phyloP scores from a whole-genome alignment of 495 filamentous ascomycete genomes.

The Podospora pseudoanserina region DNA sequence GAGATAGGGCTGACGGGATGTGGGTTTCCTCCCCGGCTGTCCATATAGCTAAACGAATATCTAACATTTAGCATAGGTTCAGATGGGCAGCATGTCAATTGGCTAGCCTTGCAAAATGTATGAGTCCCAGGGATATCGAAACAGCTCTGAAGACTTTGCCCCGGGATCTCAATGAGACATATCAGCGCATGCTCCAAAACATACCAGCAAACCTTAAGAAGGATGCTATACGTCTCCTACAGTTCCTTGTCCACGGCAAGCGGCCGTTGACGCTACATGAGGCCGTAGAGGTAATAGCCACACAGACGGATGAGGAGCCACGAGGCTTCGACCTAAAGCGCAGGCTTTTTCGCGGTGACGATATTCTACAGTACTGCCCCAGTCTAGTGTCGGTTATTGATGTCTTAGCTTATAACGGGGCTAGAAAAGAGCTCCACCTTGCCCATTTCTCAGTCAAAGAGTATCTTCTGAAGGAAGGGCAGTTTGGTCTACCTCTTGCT shows the following conservation, averaged over 20 bases:
- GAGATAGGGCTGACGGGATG: too few species aligned
- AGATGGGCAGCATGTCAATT: conserved; percentile 43
- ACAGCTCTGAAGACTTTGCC: conserved; percentile 31
- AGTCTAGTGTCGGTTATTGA: too few species aligned
- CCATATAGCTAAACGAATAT: too few species aligned
- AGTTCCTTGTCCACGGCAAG: conserved; percentile 30
- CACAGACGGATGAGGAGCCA: conserved; percentile 11
- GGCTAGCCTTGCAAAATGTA: conserved; percentile 31
- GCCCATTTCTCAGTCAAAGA: too few species aligned
- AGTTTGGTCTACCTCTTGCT: too few species aligned
- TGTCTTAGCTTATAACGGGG: too few species aligned
- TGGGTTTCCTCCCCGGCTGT: too few species aligned
- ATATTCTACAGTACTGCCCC: too few species aligned
- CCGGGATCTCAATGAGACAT: conserved; percentile 37
- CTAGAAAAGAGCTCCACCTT: too few species aligned
- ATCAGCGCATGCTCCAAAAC: conserved; percentile 32
- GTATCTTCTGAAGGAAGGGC: too few species aligned
- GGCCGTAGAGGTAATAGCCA: conserved; percentile 29
- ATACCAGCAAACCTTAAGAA: conserved; percentile 20
- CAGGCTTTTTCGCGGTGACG: conserved; percentile 13
- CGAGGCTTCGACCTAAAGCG: conserved; percentile 22
- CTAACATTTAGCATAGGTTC: conserved; percentile 28
- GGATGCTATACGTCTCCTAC: conserved; percentile 28
- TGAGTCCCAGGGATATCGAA: conserved; percentile 21
- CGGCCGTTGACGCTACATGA: conserved; percentile 30